Evolutionary conservation across 441 rosid genomes (phyloP).

Genomic region (Raphanus hybrid): DNA sequence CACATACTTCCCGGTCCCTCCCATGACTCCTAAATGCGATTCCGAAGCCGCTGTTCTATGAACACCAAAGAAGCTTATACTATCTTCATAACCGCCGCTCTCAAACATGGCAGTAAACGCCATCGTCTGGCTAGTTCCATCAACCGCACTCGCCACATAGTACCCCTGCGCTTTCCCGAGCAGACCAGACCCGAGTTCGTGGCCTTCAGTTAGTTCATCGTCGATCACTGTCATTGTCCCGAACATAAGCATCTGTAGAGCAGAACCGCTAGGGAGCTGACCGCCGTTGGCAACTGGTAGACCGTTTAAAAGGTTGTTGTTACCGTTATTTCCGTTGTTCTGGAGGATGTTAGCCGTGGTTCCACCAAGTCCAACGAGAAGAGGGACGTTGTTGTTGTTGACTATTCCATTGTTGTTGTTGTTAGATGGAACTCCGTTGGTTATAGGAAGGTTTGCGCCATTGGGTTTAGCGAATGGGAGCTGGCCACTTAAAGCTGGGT

Average conservation of each 20-base stretch:
- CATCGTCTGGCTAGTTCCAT: slow-evolving; percentile 72
- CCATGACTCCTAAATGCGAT: slow-evolving; percentile 73
- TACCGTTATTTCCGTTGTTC: slow-evolving; percentile 47
- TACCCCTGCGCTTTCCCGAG: slow-evolving; percentile 77
- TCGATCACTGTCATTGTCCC: slow-evolving; percentile 77
- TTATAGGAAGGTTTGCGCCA: slow-evolving; percentile 64
- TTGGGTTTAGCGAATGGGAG: slow-evolving; percentile 70
- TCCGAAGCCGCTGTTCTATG: slow-evolving; percentile 60
- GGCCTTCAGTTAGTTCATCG: slow-evolving; percentile 65
- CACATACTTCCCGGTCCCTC: slow-evolving; percentile 75
- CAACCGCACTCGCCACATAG: slow-evolving; percentile 65
- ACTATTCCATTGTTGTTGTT: slow-evolving; percentile 57
- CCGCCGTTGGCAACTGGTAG: slow-evolving; percentile 49
- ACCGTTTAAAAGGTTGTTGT: slow-evolving; percentile 46
- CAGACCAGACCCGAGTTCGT: slow-evolving; percentile 65
- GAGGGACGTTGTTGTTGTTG: slow-evolving; percentile 72
- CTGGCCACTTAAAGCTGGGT: slow-evolving; percentile 62
- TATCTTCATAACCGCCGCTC: slow-evolving; percentile 60
- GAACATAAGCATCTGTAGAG: slow-evolving; percentile 67
- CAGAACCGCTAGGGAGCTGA: slow-evolving; percentile 53
- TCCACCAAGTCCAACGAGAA: slow-evolving; percentile 68
- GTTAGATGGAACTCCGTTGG: slow-evolving; percentile 56
- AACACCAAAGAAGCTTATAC: slow-evolving; percentile 69
- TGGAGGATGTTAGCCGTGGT: slow-evolving; percentile 52
- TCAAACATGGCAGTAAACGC: slow-evolving; percentile 72